These are phyloP conservation scores for Yamadazyma buinensis DNA, from an alignment of 1,139 yeast species.

Conservation along the genomic window DNA sequence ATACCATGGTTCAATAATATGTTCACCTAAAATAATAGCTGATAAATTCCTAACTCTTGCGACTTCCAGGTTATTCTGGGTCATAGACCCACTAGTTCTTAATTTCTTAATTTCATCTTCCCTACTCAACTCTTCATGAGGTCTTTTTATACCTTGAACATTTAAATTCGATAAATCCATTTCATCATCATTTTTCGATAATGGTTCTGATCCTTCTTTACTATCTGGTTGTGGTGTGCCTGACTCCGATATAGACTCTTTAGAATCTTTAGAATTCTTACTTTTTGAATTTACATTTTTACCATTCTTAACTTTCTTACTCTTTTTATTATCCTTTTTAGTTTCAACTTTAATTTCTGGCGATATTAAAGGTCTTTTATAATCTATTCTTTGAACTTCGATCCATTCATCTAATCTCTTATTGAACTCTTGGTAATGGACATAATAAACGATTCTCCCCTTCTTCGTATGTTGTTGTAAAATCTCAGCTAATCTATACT, in stretches of 20 bases:
- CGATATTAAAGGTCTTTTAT: constrained; percentile 59
- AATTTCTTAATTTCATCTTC: constrained; percentile 92
- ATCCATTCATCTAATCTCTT: constrained; percentile 94
- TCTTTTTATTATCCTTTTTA: constrained; percentile 32
- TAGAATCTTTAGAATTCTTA: constrained; percentile 6
- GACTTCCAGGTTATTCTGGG: constrained; percentile 83
- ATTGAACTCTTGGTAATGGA: constrained; percentile 91
- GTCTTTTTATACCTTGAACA: constrained; percentile 71
- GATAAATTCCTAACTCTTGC: constrained; percentile 85
- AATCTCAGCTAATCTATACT: constrained; percentile 77
- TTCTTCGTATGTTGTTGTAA: constrained; percentile 73
- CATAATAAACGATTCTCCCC: constrained; percentile 79
- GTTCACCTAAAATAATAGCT: constrained; percentile 79
- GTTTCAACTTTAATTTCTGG: constrained; percentile 65
- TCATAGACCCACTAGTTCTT: constrained; percentile 94
- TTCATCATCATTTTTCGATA: constrained; percentile 50
- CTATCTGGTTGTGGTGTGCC: constrained; percentile 14
- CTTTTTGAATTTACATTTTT: constrained; percentile 2
- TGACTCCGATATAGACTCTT: constrained; percentile 11
- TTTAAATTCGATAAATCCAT: constrained; percentile 85
- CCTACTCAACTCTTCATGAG: constrained; percentile 69
- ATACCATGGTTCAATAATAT: constrained; percentile 97
- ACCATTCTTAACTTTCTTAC: constrained; percentile 18
- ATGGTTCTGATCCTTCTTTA: constrained; percentile 21
- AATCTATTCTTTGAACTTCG: constrained; percentile 64